Evolutionary conservation across 2,329 filamentous ascomycete species (phyloP).

Genomic region (Alternaria infectoria): DNA sequence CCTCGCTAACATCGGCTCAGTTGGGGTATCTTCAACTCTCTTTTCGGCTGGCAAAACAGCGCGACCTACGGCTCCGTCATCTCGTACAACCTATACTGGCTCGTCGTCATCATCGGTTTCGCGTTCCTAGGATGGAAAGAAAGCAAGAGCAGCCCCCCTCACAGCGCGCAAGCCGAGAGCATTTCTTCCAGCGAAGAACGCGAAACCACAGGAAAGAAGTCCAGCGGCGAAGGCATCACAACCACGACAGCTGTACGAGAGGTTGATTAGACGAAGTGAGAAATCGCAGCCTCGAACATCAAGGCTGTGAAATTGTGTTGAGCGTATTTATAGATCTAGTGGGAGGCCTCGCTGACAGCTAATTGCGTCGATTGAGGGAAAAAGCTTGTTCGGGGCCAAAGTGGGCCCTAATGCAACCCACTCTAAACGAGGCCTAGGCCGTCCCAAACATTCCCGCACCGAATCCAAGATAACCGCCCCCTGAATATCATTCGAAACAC

Average conservation of each 20-base stretch:
- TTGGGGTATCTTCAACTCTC: slow-evolving; percentile 87
- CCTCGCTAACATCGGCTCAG: slow-evolving; percentile 48
- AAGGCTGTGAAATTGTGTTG: background rate
- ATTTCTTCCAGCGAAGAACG: slow-evolving; percentile 24
- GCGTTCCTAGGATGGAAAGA: slow-evolving; percentile 71
- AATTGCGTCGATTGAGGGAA: background rate
- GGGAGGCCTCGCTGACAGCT: background rate
- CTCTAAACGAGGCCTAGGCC: background rate
- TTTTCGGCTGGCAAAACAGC: slow-evolving; percentile 87
- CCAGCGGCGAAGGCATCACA: slow-evolving; percentile 16
- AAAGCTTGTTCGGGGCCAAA: slow-evolving; percentile 7
- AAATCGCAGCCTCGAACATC: background rate
- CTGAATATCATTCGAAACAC: background rate
- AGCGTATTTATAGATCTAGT: background rate
- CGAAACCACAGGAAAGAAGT: slow-evolving; percentile 23
- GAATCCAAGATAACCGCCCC: background rate
- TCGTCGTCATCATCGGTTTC: slow-evolving; percentile 71
- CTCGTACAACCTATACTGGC: slow-evolving; percentile 88
- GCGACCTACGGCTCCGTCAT: slow-evolving; percentile 88
- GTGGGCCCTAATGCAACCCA: slow-evolving; percentile 9
- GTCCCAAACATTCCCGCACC: background rate
- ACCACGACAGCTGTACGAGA: slow-evolving; percentile 22
- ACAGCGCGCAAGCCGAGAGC: slow-evolving; percentile 10
- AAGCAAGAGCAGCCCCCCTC: slow-evolving; percentile 39
- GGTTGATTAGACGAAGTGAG: slow-evolving; percentile 6